A percentile compares a stretch with the other conserved stretches of the same genome.
Evolutionary conservation across 345 rosid species (phyloP).

Genomic region (Arabidopsis arenosa): DNA sequence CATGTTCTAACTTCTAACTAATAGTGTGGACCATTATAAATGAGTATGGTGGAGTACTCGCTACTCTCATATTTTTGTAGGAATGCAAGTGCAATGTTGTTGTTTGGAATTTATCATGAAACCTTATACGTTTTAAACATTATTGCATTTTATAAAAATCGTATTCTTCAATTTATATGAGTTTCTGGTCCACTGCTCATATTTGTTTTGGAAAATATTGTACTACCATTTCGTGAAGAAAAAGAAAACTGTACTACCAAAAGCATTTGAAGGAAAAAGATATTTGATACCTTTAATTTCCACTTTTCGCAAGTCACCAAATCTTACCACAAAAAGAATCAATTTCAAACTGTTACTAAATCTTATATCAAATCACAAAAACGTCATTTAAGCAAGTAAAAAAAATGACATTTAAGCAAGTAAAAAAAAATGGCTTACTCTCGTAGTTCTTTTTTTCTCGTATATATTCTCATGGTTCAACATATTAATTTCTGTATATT

Average conservation of each 20-base stretch:
- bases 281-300: neutral
- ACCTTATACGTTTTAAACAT: neutral
- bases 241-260: slow-evolving; percentile 19
- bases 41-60: too few species aligned
- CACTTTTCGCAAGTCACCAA: slow-evolving; percentile 18
- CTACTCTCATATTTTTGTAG: neutral
- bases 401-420: neutral
- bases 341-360: neutral
- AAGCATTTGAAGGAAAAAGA: slow-evolving; percentile 5
- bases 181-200: neutral
- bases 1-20: neutral
- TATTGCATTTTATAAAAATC: too few species aligned
- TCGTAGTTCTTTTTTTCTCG: neutral
- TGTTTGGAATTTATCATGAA: slow-evolving; percentile 8
- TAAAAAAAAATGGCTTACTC: neutral
- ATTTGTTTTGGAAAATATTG: neutral
- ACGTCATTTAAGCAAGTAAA: neutral
- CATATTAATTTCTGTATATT: slow-evolving; percentile 12
- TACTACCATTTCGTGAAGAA: slow-evolving; percentile 18
- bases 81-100: neutral
- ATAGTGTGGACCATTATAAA: too few species aligned
- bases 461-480: neutral
- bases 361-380: slow-evolving; percentile 9
- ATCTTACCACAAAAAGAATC: neutral
- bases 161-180: neutral